Percentiles rank a stretch among this genome's conserved stretches.
These are phyloP conservation scores for Vinca minor DNA, from an alignment of 257 asterid species.

Conservation along the genomic window DNA sequence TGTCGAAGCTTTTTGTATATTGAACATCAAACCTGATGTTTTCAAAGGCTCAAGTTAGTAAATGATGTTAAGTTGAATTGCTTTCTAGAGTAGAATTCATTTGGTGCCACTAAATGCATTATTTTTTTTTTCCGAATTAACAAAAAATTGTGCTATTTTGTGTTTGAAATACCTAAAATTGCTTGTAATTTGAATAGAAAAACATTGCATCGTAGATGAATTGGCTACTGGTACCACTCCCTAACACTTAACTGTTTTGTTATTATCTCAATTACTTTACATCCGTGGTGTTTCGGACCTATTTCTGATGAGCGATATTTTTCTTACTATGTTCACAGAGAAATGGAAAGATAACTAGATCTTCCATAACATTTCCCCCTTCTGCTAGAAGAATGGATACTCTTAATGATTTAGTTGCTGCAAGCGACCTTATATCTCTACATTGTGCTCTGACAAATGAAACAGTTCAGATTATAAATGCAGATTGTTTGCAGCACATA, in stretches of 20 bases:
- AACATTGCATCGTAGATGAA: background rate
- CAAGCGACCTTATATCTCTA: slow-evolving; percentile 86
- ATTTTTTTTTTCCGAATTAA: too few relatives aligned
- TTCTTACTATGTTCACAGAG: slow-evolving; percentile 36
- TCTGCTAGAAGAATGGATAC: slow-evolving; percentile 99
- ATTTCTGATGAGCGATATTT: background rate
- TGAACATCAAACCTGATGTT: too few relatives aligned
- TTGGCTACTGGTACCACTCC: too few relatives aligned
- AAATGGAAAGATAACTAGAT: slow-evolving; percentile 47
- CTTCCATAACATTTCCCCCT: slow-evolving; percentile 67
- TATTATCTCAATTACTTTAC: background rate
- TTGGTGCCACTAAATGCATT: too few relatives aligned
- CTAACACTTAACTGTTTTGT: too few relatives aligned
- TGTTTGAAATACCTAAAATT: background rate
- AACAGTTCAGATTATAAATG: slow-evolving; percentile 75
- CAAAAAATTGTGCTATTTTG: background rate
- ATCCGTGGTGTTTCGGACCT: background rate
- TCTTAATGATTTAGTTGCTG: slow-evolving; percentile 93
- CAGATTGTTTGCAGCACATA: slow-evolving; percentile 87
- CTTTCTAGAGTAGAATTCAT: too few relatives aligned
- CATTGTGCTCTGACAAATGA: slow-evolving; percentile 90
- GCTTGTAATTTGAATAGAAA: background rate
- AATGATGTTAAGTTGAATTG: too few relatives aligned
- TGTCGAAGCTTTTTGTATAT: too few relatives aligned
- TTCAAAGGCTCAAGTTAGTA: too few relatives aligned